Percentiles rank a stretch among this genome's conserved stretches.
phyloP scores from a whole-genome alignment of 345 rosid genomes.

The Passiflora organensis region DNA sequence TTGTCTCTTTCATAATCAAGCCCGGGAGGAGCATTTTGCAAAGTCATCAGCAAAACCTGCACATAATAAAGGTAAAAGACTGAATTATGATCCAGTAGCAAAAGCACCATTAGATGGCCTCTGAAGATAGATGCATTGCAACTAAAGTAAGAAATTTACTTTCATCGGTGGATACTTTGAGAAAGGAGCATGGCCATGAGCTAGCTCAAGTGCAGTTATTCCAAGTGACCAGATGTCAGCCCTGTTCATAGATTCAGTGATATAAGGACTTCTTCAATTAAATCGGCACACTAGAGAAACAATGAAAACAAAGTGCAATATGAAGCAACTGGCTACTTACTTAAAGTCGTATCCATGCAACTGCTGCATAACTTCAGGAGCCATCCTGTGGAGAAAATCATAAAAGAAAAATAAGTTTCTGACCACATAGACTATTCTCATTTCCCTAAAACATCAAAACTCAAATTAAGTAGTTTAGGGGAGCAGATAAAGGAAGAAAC shows the following conservation, averaged over 20 bases:
- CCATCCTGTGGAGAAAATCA: conserved; percentile 67
- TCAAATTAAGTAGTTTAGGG: too few species aligned
- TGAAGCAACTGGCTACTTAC: conserved; percentile 44
- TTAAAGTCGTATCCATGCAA: conserved; percentile 99
- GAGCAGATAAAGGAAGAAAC: background rate
- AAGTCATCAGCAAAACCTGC: conserved; percentile 95
- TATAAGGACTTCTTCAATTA: conserved; percentile 1
- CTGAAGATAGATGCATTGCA: conserved; percentile 10
- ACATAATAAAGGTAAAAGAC: conserved; percentile 13
- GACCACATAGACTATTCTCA: background rate
- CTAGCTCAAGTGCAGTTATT: conserved; percentile 97
- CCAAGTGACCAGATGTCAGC: conserved; percentile 99
- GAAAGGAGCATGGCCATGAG: conserved; percentile 99
- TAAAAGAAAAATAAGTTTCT: conserved; percentile 7
- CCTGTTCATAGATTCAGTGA: conserved; percentile 39
- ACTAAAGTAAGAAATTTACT: conserved; percentile 40
- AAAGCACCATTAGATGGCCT: conserved; percentile 5
- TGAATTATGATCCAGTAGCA: conserved; percentile 1
- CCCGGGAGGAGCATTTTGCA: conserved; percentile 99
- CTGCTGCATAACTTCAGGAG: conserved; percentile 99
- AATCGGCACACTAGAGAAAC: too few species aligned
- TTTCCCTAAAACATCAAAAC: too few species aligned
- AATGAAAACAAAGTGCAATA: conserved; percentile 10
- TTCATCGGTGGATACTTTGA: conserved; percentile 99
- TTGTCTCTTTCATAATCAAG: conserved; percentile 96